Evolutionary conservation across 306 rosid genomes (phyloP).

Genomic region (Vicia villosa): DNA sequence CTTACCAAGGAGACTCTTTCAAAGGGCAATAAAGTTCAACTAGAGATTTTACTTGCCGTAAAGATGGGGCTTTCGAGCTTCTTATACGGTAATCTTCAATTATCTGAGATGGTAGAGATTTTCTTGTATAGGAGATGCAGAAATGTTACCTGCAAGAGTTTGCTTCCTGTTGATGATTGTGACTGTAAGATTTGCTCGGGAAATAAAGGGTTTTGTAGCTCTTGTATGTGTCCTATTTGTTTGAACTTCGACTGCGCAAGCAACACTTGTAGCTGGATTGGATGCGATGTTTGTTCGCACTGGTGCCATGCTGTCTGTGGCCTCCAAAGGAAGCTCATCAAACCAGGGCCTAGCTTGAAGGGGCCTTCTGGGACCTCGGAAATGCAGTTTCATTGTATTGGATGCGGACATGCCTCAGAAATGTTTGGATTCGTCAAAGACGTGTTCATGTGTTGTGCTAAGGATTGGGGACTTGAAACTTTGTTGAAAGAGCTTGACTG

Average conservation of each 20-base stretch:
- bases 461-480: constrained; percentile 89
- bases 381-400: constrained; percentile 95
- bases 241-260: constrained; percentile 94
- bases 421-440: constrained; percentile 99
- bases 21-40: constrained; percentile 69
- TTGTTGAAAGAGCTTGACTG: constrained; percentile 89
- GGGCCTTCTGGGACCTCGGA: constrained; percentile 84
- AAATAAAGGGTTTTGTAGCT: constrained; percentile 85
- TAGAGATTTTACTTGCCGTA: constrained; percentile 73
- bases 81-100: constrained; percentile 55
- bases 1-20: constrained; percentile 75
- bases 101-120: constrained; percentile 77
- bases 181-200: constrained; percentile 91
- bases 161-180: constrained; percentile 93
- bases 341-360: constrained; percentile 91
- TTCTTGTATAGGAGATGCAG: constrained; percentile 79
- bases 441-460: constrained; percentile 81
- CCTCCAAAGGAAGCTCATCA: constrained; percentile 76
- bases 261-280: constrained; percentile 97
- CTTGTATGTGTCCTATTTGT: constrained; percentile 96
- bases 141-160: constrained; percentile 70
- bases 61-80: constrained; percentile 80
- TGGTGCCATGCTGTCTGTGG: constrained; percentile 99
- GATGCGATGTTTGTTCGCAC: constrained; percentile 95
- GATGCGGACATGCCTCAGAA: constrained; percentile 88